These are phyloP conservation scores for Arachnopeziza araneosa DNA, from an alignment of 2,329 filamentous ascomycete species.

Conservation along the genomic window DNA sequence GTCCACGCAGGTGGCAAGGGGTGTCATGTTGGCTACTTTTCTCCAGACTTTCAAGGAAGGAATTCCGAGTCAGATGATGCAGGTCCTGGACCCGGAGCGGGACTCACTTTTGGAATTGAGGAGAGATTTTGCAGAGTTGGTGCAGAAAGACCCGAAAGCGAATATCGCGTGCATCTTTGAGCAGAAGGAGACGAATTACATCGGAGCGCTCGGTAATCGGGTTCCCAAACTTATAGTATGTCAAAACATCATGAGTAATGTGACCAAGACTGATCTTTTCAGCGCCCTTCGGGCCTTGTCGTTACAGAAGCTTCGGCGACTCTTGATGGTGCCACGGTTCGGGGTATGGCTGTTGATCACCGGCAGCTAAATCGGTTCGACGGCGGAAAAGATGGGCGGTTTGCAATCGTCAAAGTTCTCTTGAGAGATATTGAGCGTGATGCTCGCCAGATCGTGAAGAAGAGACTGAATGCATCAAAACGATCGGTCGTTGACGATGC, in stretches of 20 bases:
- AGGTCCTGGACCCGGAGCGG: background rate
- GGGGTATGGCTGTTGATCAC: background rate
- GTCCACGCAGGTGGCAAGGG: background rate
- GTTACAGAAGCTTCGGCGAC: background rate
- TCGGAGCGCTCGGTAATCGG: background rate
- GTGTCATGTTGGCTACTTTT: background rate
- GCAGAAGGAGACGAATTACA: background rate
- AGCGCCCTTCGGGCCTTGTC: background rate
- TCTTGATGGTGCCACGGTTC: background rate
- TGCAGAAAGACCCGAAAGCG: background rate
- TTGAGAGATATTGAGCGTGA: background rate
- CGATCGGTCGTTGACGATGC: background rate
- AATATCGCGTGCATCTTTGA: background rate
- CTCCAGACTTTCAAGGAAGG: background rate
- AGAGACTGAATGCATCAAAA: background rate
- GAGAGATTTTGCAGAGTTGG: background rate
- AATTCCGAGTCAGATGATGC: background rate
- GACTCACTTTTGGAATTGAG: background rate
- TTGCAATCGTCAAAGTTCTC: background rate
- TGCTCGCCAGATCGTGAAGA: background rate
- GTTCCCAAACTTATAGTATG: background rate
- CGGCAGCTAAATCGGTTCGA: background rate
- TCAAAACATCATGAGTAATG: background rate
- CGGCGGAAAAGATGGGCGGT: background rate
- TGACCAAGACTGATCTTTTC: background rate